Base-by-base conservation (phyloP, 1,284 basidiomycete species). In the Fomitiporia mediterranea region DNA sequence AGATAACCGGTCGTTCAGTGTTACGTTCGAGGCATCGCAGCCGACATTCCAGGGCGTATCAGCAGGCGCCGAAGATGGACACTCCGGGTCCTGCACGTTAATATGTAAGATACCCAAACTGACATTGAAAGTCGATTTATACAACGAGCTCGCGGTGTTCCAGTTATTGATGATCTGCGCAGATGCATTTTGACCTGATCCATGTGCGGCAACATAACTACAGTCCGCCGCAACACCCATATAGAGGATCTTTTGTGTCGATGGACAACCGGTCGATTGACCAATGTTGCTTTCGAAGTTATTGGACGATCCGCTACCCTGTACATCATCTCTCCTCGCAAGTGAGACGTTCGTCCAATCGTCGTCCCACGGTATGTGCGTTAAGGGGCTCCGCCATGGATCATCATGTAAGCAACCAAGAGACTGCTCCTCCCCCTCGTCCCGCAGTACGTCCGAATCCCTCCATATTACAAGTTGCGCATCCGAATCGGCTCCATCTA, bases 221-320 rank as follows among this genome's bases (percentile, higher is more conserved):
- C 92, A 96, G 69, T 97, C 93, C 2, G 92, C 85, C 0, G 93
- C 93, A 42, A 94, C 87, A 21, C 93, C 93, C 78, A 91, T 84
- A 65, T 85, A 91, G 21, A 93, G 83, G 56, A 94, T 79, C 71
- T 83, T 81, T 66, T 87, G 86, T 0, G 79, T 75, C 44, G 72
- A 82, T 1, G 91, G 89, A 68, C 93, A 96, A 8, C 93, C 92
- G 1, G 70, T 67, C 1, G 77, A 83, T 21, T 80, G 72, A 27
- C 84, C 88, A 62, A 94, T 94, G 37, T 69, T 73, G 63, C 79
- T 69, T 51, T 78, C 76, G 65, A 88, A 93, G 82, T 82, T 84
- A 54, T 75, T 74, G 34, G 70, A 72, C 74, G 77, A 76, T 25
- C 71, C 71, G 23, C 73, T 70, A 35, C 78, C 79, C 6, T 74